Percentiles rank a stretch among this genome's conserved stretches.
Evolutionary conservation across 768 basidiomycete genomes (phyloP).

Genomic region (Xanthoconium stramineum): DNA sequence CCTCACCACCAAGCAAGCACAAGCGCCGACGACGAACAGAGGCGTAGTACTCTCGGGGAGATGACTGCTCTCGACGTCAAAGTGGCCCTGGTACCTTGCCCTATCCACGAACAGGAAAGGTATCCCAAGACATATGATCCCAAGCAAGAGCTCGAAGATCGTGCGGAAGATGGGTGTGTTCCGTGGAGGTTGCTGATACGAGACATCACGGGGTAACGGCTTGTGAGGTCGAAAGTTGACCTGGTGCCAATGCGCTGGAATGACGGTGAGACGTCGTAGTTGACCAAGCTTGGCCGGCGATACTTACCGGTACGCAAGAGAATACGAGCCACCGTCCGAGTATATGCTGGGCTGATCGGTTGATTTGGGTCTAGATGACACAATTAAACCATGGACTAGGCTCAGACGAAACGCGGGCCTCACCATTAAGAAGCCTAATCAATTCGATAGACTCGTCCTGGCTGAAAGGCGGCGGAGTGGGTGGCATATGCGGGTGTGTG

Average conservation of each 20-base stretch:
- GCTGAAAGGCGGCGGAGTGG: conserved; percentile 62
- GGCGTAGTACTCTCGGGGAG: conserved; percentile 45
- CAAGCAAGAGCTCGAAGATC: conserved; percentile 55
- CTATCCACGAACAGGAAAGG: conserved; percentile 72
- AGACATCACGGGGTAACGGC: conserved; percentile 56
- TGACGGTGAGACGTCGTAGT: conserved; percentile 1
- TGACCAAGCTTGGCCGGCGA: not conserved
- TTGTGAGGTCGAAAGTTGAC: conserved; percentile 65
- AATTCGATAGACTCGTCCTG: conserved; percentile 79
- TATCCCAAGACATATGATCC: conserved; percentile 70
- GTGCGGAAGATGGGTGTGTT: conserved; percentile 45
- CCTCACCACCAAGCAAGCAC: conserved; percentile 63
- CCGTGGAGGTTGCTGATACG: conserved; percentile 25
- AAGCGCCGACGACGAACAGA: conserved; percentile 61
- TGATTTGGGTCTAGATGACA: conserved; percentile 16
- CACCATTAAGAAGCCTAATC: conserved; percentile 49
- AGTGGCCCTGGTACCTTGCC: conserved; percentile 39
- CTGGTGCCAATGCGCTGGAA: conserved; percentile 64
- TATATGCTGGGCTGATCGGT: conserved; percentile 42
- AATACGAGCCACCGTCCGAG: conserved; percentile 65
- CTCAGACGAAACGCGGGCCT: not conserved
- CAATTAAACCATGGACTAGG: not conserved
- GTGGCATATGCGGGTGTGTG: conserved; percentile 44
- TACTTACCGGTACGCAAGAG: conserved; percentile 63
- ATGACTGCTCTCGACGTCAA: conserved; percentile 60